Base-by-base conservation (phyloP, 805 yeast species). In the Sugiyamaella boreocaroliniensis region DNA sequence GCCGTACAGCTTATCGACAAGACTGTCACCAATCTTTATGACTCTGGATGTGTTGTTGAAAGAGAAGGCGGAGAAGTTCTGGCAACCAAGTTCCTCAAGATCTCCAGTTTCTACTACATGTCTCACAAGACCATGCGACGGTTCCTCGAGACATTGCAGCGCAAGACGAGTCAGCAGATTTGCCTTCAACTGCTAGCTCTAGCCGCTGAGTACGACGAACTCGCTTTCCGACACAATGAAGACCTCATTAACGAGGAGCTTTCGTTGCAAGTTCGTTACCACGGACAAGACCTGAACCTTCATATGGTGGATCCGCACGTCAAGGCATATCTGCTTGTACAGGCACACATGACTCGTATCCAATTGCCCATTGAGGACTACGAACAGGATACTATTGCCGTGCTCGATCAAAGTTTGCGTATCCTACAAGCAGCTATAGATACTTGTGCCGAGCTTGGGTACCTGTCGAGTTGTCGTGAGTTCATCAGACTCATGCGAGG, bases 301-400 rank as follows among this genome's bases (percentile, higher is more conserved):
- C 76, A 77, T 56, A 82, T 88, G 68, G 88, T 93, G 83, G 95
- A 89, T 64, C 93, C 95, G 4, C 95, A 86, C 65, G 86, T 86
- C 58, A 86, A 86, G 65, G 81, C 89, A 2, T 86, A 76, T 60
- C 70, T 86, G 55, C 74, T 86, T 58, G 64, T 86, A 8, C 93
- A 86, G 64, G 90, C 92, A 0, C 83, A 76, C 60, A 79, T 86
- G 77, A 71, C 79, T 40, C 71, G 89, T 47, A 72, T 81, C 5
- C 93, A 87, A 54, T 72, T 93, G 47, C 99, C 98, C 1, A 87
- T 93, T 63, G 95, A 96, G 0, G 99, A 93, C 73, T 93, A 93
- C 65, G 76, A 85, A 9, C 98, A 92, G 65, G 99, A 93, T 68
- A 89, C 96, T 0, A 81, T 89, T 12, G 83, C 97, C 0, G 96